Evolutionary conservation across 2,329 filamentous ascomycete species (phyloP).

Genomic region (Parastagonospora avenae): DNA sequence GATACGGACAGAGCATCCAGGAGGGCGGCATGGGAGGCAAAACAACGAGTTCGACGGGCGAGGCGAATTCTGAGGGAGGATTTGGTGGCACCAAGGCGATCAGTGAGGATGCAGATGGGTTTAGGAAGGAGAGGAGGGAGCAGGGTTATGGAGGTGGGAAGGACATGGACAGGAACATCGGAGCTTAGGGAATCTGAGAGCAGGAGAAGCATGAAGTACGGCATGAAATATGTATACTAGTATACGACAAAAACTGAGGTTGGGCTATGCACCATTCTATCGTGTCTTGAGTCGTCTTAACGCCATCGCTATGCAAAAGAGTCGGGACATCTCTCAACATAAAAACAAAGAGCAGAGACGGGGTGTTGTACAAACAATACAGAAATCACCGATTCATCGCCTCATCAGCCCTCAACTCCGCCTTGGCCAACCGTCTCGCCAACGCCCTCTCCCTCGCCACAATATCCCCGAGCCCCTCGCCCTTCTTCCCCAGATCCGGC

Average conservation of each 20-base stretch:
- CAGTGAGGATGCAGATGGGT: constrained; percentile 43
- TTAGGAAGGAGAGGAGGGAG: constrained; percentile 52
- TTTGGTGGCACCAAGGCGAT: constrained; percentile 50
- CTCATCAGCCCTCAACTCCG: constrained; percentile 31
- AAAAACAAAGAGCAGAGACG: constrained; percentile 11
- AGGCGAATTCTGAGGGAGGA: constrained; percentile 45
- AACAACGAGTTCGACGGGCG: constrained; percentile 50
- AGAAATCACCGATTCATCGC: constrained; percentile 11
- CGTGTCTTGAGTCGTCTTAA: background rate
- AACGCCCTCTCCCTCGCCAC: constrained; percentile 34
- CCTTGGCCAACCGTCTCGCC: constrained; percentile 34
- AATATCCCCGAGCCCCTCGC: constrained; percentile 28
- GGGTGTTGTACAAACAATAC: constrained; percentile 6
- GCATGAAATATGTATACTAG: background rate
- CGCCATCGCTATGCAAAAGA: constrained; percentile 32
- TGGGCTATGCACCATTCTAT: background rate
- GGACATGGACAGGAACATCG: constrained; percentile 57
- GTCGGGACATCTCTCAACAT: constrained; percentile 26
- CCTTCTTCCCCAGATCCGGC: constrained; percentile 26
- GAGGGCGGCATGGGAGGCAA: constrained; percentile 61
- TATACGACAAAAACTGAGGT: background rate
- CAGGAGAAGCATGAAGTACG: background rate
- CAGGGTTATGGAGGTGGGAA: constrained; percentile 58
- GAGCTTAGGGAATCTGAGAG: constrained; percentile 42
- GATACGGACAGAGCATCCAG: constrained; percentile 62